Evolutionary conservation across 768 basidiomycete species (phyloP), one percentile per base, ranked within the genome.

Genomic region (Lepiota brunneoincarnata): DNA sequence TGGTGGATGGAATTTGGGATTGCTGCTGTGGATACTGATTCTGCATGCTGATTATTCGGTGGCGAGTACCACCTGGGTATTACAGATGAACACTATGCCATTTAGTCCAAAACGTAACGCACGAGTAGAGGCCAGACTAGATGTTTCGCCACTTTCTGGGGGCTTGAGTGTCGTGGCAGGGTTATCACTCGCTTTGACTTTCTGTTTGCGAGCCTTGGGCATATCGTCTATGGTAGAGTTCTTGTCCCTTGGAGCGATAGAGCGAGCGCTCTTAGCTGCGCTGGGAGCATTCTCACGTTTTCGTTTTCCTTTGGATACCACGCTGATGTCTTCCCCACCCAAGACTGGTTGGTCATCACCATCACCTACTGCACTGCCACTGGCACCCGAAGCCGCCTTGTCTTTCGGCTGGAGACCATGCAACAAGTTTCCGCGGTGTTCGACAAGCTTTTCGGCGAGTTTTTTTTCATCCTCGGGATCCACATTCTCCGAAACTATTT

Each of bases 381-480:
- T 51, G 40, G 49, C 59, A 24, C 34, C 58, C 2, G 58, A 38
- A 31, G 58, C 31, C 56, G 59, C 58, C 42, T 65, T 64, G 45
- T 58, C 63, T 37, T 68, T 68, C 58, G 70, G 69, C 26, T 59
- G 55, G 18, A 45, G 51, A 23, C 41, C 42, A 26, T 45, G 41
- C 51, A 78, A 61, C 42, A 78, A 73, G 35, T 67, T 69, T 26
- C 67, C 69, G 43, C 76, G 68, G 49, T 75, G 75, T 28, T 62
- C 58, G 5, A 76, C 61, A 20, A 80, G 72, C 58, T 69, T 72
- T 49, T 70, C 69, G 1, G 68, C 71, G 41, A 72, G 62, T 14
- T 51, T 62, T 44, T 70, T 67, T 58, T 78, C 79, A 43, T 75
- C 75, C 18, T 67, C 69, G 9, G 76, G 66, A 51, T 81, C 78